These are phyloP conservation scores for Aspergillus pseudonomiae DNA, from an alignment of 2,329 filamentous ascomycete species.

Conservation along the genomic window DNA sequence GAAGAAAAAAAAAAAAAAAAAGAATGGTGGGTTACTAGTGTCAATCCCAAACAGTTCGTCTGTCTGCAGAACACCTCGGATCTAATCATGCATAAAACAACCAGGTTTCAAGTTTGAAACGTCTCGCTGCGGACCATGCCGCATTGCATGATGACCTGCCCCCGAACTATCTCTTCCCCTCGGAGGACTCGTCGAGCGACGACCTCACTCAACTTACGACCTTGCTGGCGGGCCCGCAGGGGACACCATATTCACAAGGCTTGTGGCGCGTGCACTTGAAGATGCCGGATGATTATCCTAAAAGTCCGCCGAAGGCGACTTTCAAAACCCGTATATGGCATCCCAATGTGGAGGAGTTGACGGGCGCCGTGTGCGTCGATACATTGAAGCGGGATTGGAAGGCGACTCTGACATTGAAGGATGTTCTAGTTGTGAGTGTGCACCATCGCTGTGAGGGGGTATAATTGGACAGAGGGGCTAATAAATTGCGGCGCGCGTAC, in stretches of 20 bases:
- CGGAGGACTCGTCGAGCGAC: slow-evolving; percentile 45
- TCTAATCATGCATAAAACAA: not conserved
- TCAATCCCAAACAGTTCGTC: not conserved
- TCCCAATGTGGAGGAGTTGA: slow-evolving; percentile 65
- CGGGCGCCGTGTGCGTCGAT: slow-evolving; percentile 65
- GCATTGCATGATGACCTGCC: slow-evolving; percentile 60
- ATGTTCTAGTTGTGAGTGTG: slow-evolving; percentile 56
- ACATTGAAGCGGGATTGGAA: slow-evolving; percentile 68
- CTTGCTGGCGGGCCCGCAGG: slow-evolving; percentile 61
- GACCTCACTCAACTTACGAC: slow-evolving; percentile 62
- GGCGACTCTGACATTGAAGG: slow-evolving; percentile 58
- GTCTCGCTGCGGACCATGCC: slow-evolving; percentile 63
- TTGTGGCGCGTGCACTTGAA: slow-evolving; percentile 63
- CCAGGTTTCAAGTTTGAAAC: slow-evolving; percentile 51
- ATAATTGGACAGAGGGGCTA: not conserved
- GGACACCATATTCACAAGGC: slow-evolving; percentile 62
- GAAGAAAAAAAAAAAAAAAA: not conserved
- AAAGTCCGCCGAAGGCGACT: slow-evolving; percentile 56
- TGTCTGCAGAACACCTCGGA: not conserved
- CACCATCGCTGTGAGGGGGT: not conserved
- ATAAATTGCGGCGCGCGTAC: not conserved
- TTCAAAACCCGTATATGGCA: slow-evolving; percentile 67
- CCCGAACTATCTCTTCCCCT: slow-evolving; percentile 63
- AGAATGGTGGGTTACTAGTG: not conserved
- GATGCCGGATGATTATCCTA: slow-evolving; percentile 60